A percentile compares a stretch with the other conserved stretches of the same genome.
Conservation (phyloP, 1,284 basidiomycete species). For the Ceratobasidium sp. region DNA sequence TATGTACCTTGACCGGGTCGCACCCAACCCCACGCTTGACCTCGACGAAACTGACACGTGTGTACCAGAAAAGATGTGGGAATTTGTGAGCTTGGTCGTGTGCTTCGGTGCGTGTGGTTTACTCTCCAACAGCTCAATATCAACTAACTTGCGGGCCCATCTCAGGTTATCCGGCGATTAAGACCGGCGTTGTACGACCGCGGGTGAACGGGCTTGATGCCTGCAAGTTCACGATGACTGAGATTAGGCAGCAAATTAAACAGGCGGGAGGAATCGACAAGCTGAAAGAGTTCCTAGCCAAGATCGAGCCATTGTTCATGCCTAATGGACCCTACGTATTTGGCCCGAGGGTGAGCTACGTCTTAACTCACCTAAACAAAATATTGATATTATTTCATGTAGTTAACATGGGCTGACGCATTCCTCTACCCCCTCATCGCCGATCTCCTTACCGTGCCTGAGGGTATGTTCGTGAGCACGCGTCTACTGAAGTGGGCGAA, state of each 20-base stretch:
- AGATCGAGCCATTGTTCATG: slow-evolving; percentile 45
- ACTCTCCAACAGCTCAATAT: neutral
- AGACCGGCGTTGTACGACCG: slow-evolving; percentile 41
- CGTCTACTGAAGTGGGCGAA: slow-evolving; percentile 43
- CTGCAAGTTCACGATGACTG: slow-evolving; percentile 43
- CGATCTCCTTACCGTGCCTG: slow-evolving; percentile 42
- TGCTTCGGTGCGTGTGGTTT: slow-evolving; percentile 37
- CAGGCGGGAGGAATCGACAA: slow-evolving; percentile 43
- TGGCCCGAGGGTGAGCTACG: slow-evolving; percentile 33
- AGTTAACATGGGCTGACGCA: slow-evolving; percentile 46
- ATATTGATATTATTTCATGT: neutral
- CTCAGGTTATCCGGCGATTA: slow-evolving; percentile 46
- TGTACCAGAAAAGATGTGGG: slow-evolving; percentile 47
- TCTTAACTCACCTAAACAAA: neutral
- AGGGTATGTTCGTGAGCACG: slow-evolving; percentile 43
- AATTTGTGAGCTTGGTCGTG: slow-evolving; percentile 46
- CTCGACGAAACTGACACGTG: slow-evolving; percentile 37
- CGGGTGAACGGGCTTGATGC: slow-evolving; percentile 44
- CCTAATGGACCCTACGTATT: slow-evolving; percentile 41
- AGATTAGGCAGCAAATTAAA: slow-evolving; percentile 46
- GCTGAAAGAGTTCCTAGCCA: slow-evolving; percentile 41
- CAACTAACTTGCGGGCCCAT: slow-evolving; percentile 31
- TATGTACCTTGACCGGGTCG: slow-evolving; percentile 43
- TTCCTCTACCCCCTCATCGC: slow-evolving; percentile 47
- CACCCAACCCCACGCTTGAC: slow-evolving; percentile 37